These are phyloP conservation scores for Blastomyces percursus DNA, from an alignment of 2,329 filamentous ascomycete species.

Conservation along the genomic window DNA sequence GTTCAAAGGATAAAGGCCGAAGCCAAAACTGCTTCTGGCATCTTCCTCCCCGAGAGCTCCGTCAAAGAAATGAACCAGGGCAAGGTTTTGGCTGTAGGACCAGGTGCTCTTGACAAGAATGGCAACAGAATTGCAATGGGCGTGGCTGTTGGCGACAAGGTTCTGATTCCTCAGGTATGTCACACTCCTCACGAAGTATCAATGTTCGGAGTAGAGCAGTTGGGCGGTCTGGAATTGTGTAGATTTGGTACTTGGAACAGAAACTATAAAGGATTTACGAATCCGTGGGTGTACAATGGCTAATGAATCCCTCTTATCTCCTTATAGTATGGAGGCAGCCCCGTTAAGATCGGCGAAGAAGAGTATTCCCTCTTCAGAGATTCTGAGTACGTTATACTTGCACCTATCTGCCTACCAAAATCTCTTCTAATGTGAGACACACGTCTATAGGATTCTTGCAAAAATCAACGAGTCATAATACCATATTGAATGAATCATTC, in stretches of 20 bases:
- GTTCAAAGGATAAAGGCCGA: constrained; percentile 98
- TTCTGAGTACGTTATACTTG: constrained; percentile 66
- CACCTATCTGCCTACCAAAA: background rate
- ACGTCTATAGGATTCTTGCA: constrained; percentile 65
- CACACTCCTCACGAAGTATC: background rate
- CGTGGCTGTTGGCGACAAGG: constrained; percentile 74
- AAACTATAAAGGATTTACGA: background rate
- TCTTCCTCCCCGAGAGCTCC: constrained; percentile 93
- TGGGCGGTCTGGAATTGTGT: background rate
- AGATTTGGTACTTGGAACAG: background rate
- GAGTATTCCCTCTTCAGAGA: constrained; percentile 95
- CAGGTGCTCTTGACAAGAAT: constrained; percentile 75
- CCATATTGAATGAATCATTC: background rate
- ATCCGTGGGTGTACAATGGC: constrained; percentile 10
- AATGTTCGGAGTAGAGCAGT: background rate
- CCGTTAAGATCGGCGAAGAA: constrained; percentile 94
- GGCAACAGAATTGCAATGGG: constrained; percentile 80
- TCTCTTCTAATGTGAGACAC: constrained; percentile 13
- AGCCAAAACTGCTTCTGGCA: constrained; percentile 88
- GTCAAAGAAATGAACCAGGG: constrained; percentile 99
- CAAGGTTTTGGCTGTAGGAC: constrained; percentile 88
- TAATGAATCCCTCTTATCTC: background rate
- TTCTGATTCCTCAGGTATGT: constrained; percentile 86
- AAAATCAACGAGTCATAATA: constrained; percentile 84
- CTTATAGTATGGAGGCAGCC: constrained; percentile 73